These are phyloP conservation scores for Mucor piriformis DNA, from an alignment of 371 early-diverging fungal species.

Conservation along the genomic window DNA sequence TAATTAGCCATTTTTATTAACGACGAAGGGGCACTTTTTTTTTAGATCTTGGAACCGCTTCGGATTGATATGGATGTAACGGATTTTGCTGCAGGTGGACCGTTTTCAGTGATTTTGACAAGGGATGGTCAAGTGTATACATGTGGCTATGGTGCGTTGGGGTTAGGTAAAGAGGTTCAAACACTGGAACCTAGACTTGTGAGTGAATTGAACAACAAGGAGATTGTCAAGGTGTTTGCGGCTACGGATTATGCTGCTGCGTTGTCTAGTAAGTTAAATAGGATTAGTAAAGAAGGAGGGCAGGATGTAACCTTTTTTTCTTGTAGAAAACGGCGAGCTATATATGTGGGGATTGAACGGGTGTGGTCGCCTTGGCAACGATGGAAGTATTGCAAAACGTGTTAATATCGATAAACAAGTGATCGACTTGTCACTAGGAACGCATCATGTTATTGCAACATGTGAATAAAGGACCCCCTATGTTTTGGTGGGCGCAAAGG, in stretches of 20 bases:
- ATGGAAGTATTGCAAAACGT: slow-evolving; percentile 49
- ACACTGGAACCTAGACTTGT: slow-evolving; percentile 50
- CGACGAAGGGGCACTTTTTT: too few relatives aligned
- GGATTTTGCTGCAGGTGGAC: slow-evolving; percentile 76
- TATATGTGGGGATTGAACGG: slow-evolving; percentile 68
- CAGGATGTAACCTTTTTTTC: background rate
- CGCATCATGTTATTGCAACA: slow-evolving; percentile 51
- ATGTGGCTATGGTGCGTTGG: slow-evolving; percentile 79
- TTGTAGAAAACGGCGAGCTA: slow-evolving; percentile 41
- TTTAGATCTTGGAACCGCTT: slow-evolving; percentile 69
- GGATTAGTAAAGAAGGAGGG: background rate
- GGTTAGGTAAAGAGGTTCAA: slow-evolving; percentile 55
- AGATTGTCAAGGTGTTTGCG: slow-evolving; percentile 49
- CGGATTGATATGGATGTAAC: slow-evolving; percentile 43
- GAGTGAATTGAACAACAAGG: slow-evolving; percentile 22
- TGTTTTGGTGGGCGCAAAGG: background rate
- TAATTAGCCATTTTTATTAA: too few relatives aligned
- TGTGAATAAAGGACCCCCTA: slow-evolving; percentile 16
- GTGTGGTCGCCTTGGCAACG: slow-evolving; percentile 49
- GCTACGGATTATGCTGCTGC: slow-evolving; percentile 68
- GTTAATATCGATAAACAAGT: slow-evolving; percentile 43
- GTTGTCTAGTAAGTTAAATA: slow-evolving; percentile 46
- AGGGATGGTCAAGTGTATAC: slow-evolving; percentile 63
- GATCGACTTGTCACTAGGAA: slow-evolving; percentile 52
- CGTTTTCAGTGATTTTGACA: slow-evolving; percentile 68